phyloP scores from a whole-genome alignment of 352 stramenopile species.

The Globisporangium megalacanthum region DNA sequence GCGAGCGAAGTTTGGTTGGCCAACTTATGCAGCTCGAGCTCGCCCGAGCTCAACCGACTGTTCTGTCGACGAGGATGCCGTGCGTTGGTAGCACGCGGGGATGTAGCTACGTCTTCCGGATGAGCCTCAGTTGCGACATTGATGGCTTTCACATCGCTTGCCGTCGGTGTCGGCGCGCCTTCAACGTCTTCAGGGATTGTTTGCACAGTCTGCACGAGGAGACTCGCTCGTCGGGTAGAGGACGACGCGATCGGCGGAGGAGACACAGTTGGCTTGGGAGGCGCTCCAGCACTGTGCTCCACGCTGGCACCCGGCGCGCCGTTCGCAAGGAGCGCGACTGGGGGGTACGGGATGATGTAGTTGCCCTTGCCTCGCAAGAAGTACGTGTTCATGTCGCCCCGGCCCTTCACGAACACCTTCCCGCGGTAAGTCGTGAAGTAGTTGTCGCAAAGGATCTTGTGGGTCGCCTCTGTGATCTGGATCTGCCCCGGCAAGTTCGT shows the following conservation, averaged over 20 bases:
- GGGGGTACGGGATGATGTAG: constrained; percentile 51
- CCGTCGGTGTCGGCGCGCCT: constrained; percentile 1
- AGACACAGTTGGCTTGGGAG: background rate
- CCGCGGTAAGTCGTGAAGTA: constrained; percentile 66
- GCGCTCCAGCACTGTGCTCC: background rate
- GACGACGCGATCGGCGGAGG: background rate
- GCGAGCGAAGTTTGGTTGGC: constrained; percentile 25
- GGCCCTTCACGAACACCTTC: constrained; percentile 78
- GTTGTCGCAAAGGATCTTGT: constrained; percentile 58
- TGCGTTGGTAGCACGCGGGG: constrained; percentile 13
- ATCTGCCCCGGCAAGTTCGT: constrained; percentile 78
- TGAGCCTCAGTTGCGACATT: background rate
- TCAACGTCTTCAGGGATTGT: constrained; percentile 15
- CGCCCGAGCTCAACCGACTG: background rate
- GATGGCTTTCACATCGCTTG: background rate
- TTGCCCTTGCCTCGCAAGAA: constrained; percentile 60
- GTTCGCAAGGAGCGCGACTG: constrained; percentile 3
- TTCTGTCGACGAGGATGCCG: constrained; percentile 12
- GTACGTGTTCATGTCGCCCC: constrained; percentile 82
- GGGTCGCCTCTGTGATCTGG: constrained; percentile 69
- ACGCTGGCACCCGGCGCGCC: background rate
- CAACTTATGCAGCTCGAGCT: background rate
- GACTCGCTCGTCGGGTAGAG: constrained; percentile 1
- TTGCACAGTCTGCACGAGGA: constrained; percentile 13
- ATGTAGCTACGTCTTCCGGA: background rate